A percentile compares a stretch with the other conserved stretches of the same genome.
These are phyloP conservation scores for Plantago lanceolata DNA, from an alignment of 305 asterid genomes.

Conservation along the genomic window DNA sequence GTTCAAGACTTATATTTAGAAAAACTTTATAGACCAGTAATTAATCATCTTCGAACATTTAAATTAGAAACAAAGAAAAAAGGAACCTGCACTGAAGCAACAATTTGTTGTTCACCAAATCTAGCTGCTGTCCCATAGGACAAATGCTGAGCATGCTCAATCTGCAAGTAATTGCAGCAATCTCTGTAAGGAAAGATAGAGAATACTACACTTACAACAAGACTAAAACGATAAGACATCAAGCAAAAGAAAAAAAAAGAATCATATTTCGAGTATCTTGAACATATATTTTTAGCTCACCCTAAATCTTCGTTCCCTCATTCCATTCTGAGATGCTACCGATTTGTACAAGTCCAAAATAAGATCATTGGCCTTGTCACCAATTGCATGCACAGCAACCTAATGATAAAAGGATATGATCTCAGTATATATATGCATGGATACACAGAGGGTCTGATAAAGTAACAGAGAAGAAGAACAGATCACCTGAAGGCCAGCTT, in stretches of 20 bases:
- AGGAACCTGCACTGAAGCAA: slow-evolving; percentile 94
- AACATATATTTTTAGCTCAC: slow-evolving; percentile 37
- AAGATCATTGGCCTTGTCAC: slow-evolving; percentile 81
- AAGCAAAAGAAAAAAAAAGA: slow-evolving; percentile 15
- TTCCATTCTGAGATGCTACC: slow-evolving; percentile 60
- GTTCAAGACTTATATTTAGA: neutral
- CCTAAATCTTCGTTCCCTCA: slow-evolving; percentile 75
- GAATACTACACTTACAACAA: slow-evolving; percentile 15
- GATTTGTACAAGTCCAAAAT: slow-evolving; percentile 78
- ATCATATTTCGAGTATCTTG: slow-evolving; percentile 15
- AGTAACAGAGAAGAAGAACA: slow-evolving; percentile 20
- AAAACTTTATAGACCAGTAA: too few relatives aligned
- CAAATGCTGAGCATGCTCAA: slow-evolving; percentile 99
- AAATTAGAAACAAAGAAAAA: slow-evolving; percentile 8
- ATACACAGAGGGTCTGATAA: slow-evolving; percentile 8
- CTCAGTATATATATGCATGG: slow-evolving; percentile 6
- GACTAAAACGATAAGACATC: slow-evolving; percentile 15
- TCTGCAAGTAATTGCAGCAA: slow-evolving; percentile 36
- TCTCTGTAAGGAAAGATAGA: slow-evolving; percentile 10
- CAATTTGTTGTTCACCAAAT: slow-evolving; percentile 64
- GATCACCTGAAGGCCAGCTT: slow-evolving; percentile 83
- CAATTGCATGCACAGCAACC: slow-evolving; percentile 94
- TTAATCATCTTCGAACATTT: neutral
- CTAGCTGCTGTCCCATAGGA: slow-evolving; percentile 57
- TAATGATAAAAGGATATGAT: slow-evolving; percentile 32